A percentile compares a stretch with the other conserved stretches of the same genome.
These are phyloP conservation scores for Saccharum spontaneum DNA, from an alignment of 176 grass and related monocot genomes.

Conservation along the genomic window DNA sequence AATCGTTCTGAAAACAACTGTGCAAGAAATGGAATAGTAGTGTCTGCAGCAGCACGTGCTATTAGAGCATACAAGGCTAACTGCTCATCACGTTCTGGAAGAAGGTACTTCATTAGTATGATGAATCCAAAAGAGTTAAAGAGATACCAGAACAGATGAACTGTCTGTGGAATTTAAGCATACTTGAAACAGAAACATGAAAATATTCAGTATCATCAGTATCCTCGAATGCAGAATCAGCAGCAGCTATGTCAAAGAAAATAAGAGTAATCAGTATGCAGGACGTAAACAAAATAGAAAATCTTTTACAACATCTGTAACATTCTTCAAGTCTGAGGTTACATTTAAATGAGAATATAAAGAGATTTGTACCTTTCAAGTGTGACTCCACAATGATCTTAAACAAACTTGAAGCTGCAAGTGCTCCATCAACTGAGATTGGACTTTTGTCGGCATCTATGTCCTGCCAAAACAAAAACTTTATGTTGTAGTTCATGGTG, in stretches of 20 bases:
- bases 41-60: conserved; percentile 78
- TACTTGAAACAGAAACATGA: conserved; percentile 99
- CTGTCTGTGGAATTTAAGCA: conserved; percentile 38
- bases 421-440: conserved; percentile 69
- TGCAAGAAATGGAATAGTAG: conserved; percentile 76
- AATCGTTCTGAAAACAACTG: conserved; percentile 80
- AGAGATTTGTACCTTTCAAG: conserved; percentile 69
- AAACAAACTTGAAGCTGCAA: conserved; percentile 89
- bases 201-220: conserved; percentile 81
- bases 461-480: conserved; percentile 44
- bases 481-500: conserved; percentile 7
- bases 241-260: conserved; percentile 77
- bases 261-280: conserved; percentile 38
- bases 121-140: neutral
- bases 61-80: conserved; percentile 90
- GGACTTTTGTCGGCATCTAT: conserved; percentile 52
- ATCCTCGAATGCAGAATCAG: conserved; percentile 96
- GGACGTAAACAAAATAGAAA: conserved; percentile 24
- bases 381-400: conserved; percentile 85
- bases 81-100: conserved; percentile 91
- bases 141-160: conserved; percentile 14
- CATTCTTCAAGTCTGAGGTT: neutral
- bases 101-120: conserved; percentile 34
- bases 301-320: conserved; percentile 11
- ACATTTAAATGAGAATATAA: conserved; percentile 31